Evolutionary conservation across 2,329 filamentous ascomycete species (phyloP), one percentile per base, ranked within the genome.

Genomic region (Aspergillus pseudotamarii): DNA sequence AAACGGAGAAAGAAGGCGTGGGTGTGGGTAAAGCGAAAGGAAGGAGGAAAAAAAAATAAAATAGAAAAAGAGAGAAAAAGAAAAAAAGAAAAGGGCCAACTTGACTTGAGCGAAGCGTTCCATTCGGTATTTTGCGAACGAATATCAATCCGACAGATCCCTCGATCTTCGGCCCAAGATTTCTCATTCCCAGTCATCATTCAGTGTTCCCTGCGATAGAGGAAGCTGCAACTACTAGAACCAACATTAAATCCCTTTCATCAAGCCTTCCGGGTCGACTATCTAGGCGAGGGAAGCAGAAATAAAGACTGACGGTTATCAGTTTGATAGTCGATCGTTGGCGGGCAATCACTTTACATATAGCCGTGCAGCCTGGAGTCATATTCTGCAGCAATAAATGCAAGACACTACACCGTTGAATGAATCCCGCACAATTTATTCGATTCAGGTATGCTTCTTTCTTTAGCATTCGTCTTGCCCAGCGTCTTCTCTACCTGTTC

Each of bases 71-170:
- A 59, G 53, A 21, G 10, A 32, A 38, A 53, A 57, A 61, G 26
- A 34, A 57, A n/a, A 57, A 58, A 41, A 58, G 41, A 46, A 51
- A 51, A 43, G 28, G 51, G 3, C 21, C 60, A 67, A 59, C 59
- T 64, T 66, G 64, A 59, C 63, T 67, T 66, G 60, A 64, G 61
- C 48, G 59, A 63, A 61, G 63, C 61, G 59, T 62, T 66, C 56
- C 58, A 64, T 64, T 58, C 57, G 63, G 60, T 62, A 64, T 59
- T 54, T 54, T 62, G 59, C 61, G 68, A 72, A 70, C 63, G 66
- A 64, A 71, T 73, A 73, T 71, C 69, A 69, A 67, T 62, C 65
- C 58, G 58, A 36, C 64, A 60, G 41, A 41, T 66, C 66, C 68
- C 69, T 68, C 68, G 55, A 62, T 46, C 60, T 41, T 53, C 46